Conservation (phyloP, 257 asterid species). For the Rauvolfia tetraphylla region DNA sequence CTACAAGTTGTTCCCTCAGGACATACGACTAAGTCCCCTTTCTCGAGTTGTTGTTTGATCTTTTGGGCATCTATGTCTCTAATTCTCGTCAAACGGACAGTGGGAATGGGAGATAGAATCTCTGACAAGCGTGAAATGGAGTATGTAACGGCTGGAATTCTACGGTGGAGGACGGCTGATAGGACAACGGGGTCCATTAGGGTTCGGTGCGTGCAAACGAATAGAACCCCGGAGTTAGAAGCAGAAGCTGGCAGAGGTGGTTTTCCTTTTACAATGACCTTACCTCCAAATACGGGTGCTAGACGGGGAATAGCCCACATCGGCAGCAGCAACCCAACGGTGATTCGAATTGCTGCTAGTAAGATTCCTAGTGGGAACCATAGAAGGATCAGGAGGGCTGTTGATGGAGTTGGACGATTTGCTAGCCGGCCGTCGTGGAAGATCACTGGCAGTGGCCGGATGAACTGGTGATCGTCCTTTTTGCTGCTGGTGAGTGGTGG, state of each 20-base stretch:
- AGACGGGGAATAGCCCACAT: conserved; percentile 39
- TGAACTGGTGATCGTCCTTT: conserved; percentile 12
- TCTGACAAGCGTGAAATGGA: conserved; percentile 71
- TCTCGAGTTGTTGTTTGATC: conserved; percentile 53
- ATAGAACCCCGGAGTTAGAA: conserved; percentile 55
- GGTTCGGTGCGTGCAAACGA: conserved; percentile 82
- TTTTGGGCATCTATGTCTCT: conserved; percentile 60
- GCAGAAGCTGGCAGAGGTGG: conserved; percentile 56
- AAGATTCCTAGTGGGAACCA: conserved; percentile 75
- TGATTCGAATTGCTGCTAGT: conserved; percentile 52
- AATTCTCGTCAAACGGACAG: conserved; percentile 67
- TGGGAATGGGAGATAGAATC: conserved; percentile 80
- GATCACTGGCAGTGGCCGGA: conserved; percentile 71
- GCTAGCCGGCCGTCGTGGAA: conserved; percentile 90
- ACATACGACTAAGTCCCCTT: conserved; percentile 71
- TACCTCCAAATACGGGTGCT: conserved; percentile 59
- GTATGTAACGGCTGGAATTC: conserved; percentile 81
- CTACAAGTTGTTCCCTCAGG: conserved; percentile 91
- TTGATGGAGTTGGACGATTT: conserved; percentile 63
- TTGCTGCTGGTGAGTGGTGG: conserved; percentile 31
- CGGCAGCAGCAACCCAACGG: conserved; percentile 51
- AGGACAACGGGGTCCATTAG: conserved; percentile 84
- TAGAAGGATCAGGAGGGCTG: conserved; percentile 58
- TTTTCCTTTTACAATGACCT: conserved; percentile 61
- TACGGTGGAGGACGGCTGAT: conserved; percentile 65